phyloP scores from a whole-genome alignment of 257 asterid genomes.

The Solanum phureja region DNA sequence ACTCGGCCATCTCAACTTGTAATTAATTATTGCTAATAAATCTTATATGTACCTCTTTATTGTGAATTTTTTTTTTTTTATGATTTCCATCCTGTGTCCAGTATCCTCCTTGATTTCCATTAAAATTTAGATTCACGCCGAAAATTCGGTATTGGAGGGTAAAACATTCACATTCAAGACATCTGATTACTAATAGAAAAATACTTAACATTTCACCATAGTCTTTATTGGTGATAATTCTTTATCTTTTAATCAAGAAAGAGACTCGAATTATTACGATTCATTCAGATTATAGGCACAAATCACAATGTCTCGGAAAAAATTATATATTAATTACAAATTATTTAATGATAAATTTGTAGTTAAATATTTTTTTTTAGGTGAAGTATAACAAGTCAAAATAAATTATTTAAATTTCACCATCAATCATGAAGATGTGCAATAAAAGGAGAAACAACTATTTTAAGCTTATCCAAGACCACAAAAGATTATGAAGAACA shows the following conservation, averaged over 20 bases:
- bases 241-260: background rate
- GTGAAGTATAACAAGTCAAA: background rate
- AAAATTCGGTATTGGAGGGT: background rate
- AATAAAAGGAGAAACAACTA: background rate
- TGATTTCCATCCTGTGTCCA: background rate
- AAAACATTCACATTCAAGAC: background rate
- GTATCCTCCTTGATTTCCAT: background rate
- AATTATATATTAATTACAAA: background rate
- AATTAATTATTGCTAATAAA: rapidly evolving
- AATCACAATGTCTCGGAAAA: background rate
- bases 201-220: background rate
- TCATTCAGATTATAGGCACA: background rate
- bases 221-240: background rate
- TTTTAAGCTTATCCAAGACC: background rate
- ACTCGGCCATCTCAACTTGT: constrained; percentile 96
- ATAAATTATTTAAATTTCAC: background rate
- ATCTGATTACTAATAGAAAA: background rate
- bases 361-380: background rate
- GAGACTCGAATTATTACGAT: background rate
- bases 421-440: background rate
- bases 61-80: background rate
- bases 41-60: background rate
- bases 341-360: background rate
- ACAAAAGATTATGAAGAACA: background rate
- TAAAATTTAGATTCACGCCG: background rate